Conservation (phyloP, 2,329 filamentous ascomycete species). For the Cordyceps farinosa region DNA sequence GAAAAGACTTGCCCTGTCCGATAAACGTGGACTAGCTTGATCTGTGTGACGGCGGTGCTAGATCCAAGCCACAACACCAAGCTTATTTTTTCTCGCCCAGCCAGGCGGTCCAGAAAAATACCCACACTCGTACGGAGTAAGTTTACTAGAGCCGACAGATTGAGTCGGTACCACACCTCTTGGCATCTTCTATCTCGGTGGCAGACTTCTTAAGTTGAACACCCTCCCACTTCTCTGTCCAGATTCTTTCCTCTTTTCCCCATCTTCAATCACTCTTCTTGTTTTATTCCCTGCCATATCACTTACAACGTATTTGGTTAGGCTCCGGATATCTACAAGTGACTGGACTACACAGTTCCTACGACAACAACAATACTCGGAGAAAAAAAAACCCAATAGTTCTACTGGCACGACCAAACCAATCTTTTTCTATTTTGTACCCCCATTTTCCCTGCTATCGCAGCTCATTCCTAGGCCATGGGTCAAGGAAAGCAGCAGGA, state of each 20-base stretch:
- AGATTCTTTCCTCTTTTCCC: background rate
- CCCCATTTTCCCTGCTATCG: background rate
- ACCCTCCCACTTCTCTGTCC: background rate
- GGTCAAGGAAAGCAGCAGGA: conserved; percentile 23
- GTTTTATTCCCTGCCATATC: background rate
- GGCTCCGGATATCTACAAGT: background rate
- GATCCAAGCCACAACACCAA: conserved; percentile 1
- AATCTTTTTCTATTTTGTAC: background rate
- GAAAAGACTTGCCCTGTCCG: background rate
- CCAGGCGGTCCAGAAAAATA: conserved; percentile 9
- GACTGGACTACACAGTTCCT: background rate
- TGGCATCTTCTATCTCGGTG: background rate
- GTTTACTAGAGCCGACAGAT: background rate
- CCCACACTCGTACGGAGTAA: conserved; percentile 10
- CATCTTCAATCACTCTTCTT: background rate
- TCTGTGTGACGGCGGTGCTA: background rate
- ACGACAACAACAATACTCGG: background rate
- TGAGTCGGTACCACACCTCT: background rate
- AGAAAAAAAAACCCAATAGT: background rate
- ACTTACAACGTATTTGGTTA: background rate
- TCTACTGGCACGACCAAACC: background rate
- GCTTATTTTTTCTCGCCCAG: conserved; percentile 7
- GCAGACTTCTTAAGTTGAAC: conserved; percentile 1
- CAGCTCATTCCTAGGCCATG: conserved; percentile 24
- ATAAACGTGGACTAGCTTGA: background rate